phyloP scores from a whole-genome alignment of 2,329 filamentous ascomycete species.

The Exophiala phaeomuriformis region DNA sequence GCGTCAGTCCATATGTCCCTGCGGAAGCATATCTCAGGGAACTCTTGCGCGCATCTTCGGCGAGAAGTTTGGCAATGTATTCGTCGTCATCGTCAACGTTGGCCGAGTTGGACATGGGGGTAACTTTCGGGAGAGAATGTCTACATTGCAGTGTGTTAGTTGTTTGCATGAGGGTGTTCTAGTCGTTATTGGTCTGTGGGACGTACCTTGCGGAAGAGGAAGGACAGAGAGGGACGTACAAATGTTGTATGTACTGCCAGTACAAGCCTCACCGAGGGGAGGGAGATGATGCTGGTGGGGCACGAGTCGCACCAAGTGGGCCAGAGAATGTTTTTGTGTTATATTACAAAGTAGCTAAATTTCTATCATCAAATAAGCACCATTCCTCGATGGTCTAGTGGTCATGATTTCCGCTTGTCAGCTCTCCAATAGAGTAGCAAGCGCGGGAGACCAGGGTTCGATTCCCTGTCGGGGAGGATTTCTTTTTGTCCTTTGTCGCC shows the following conservation, averaged over 20 bases:
- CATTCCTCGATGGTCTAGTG: slow-evolving; percentile 20
- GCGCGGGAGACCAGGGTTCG: slow-evolving; percentile 22
- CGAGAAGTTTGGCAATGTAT: slow-evolving; percentile 71
- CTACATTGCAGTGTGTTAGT: neutral
- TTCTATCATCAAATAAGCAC: too few species aligned
- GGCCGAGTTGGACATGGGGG: slow-evolving; percentile 13
- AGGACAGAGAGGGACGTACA: neutral
- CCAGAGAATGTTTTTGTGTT: too few species aligned
- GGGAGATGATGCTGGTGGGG: too few species aligned
- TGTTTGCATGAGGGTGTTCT: neutral
- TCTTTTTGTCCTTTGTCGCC: neutral
- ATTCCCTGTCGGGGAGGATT: slow-evolving; percentile 17
- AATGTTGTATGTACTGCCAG: too few species aligned
- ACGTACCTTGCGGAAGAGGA: slow-evolving; percentile 11
- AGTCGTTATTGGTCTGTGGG: neutral
- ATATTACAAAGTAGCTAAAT: too few species aligned
- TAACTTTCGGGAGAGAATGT: too few species aligned
- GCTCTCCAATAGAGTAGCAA: slow-evolving; percentile 5
- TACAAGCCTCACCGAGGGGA: too few species aligned
- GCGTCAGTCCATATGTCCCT: slow-evolving; percentile 61
- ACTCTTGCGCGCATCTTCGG: slow-evolving; percentile 67
- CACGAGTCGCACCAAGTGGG: too few species aligned
- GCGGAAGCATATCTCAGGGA: slow-evolving; percentile 67
- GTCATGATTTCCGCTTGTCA: slow-evolving; percentile 25
- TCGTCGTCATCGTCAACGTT: slow-evolving; percentile 50